Percentiles rank a stretch among this genome's conserved stretches.
These are phyloP conservation scores for Rhynchospora pubera DNA, from an alignment of 176 grass and related monocot genomes.

Conservation along the genomic window DNA sequence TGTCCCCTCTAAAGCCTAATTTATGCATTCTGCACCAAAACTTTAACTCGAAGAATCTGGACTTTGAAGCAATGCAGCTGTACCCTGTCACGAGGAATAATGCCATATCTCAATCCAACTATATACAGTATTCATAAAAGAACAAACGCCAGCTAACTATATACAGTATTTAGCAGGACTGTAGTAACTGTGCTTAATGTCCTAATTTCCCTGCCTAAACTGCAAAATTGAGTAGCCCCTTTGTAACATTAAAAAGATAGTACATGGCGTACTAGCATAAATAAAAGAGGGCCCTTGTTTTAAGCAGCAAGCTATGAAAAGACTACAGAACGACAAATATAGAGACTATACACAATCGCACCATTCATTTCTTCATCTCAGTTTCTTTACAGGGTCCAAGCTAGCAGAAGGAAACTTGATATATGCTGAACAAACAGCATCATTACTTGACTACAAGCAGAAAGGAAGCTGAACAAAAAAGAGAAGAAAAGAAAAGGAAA, in stretches of 20 bases:
- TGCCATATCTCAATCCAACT: too few species aligned
- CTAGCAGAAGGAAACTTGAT: background rate
- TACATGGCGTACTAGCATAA: background rate
- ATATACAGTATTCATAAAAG: too few species aligned
- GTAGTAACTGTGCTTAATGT: background rate
- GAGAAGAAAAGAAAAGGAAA: background rate
- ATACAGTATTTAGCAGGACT: background rate
- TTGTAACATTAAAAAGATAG: too few species aligned
- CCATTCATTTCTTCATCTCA: background rate
- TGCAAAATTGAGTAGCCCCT: too few species aligned
- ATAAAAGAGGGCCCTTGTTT: background rate
- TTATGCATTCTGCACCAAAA: too few species aligned
- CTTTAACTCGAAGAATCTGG: too few species aligned
- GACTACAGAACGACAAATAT: background rate
- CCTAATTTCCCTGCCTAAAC: too few species aligned
- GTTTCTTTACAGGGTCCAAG: conserved; percentile 11
- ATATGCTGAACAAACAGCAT: conserved; percentile 6
- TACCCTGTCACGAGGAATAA: too few species aligned
- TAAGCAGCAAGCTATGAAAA: background rate
- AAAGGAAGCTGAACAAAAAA: background rate
- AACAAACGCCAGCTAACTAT: too few species aligned
- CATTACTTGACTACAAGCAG: background rate
- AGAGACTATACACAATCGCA: background rate
- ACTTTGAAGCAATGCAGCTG: too few species aligned
- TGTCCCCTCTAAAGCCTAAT: too few species aligned